Evolutionary conservation across 345 rosid species (phyloP).

Genomic region (Citrus maxima): DNA sequence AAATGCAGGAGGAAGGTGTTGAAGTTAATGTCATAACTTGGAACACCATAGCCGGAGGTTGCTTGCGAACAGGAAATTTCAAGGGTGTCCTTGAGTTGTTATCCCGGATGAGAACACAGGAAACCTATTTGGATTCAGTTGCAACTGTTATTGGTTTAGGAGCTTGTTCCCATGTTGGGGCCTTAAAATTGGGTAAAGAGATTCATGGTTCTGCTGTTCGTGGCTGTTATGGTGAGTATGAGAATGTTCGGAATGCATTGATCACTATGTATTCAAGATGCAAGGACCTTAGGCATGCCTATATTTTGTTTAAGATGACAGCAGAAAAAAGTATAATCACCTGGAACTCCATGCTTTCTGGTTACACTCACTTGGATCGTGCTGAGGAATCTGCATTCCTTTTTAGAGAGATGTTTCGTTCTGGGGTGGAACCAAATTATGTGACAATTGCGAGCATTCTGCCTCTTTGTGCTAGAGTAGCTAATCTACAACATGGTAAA

Average conservation of each 20-base stretch:
- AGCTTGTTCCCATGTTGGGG: conserved; percentile 64
- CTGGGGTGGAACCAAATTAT: conserved; percentile 59
- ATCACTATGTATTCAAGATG: conserved; percentile 79
- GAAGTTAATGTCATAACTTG: conserved; percentile 54
- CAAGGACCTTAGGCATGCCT: conserved; percentile 44
- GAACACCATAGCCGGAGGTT: conserved; percentile 69
- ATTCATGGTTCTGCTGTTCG: conserved; percentile 61
- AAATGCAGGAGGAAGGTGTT: conserved; percentile 44
- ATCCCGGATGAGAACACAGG: conserved; percentile 44
- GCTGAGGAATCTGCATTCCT: conserved; percentile 63
- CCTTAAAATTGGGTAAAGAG: conserved; percentile 52
- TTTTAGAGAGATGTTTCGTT: conserved; percentile 58
- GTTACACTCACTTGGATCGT: conserved; percentile 44
- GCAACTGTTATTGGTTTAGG: conserved; percentile 57
- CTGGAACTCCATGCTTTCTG: conserved; percentile 82
- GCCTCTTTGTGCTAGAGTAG: conserved; percentile 76
- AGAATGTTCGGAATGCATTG: conserved; percentile 59
- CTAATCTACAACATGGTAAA: conserved; percentile 78
- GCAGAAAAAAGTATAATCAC: conserved; percentile 46
- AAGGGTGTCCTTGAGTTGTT: conserved; percentile 47
- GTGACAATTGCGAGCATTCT: conserved; percentile 73
- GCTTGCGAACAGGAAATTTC: conserved; percentile 45
- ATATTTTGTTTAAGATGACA: conserved; percentile 36
- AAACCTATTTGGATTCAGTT: conserved; percentile 45
- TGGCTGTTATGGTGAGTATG: conserved; percentile 27